phyloP scores from a whole-genome alignment of 345 rosid genomes.

The Hypericum androsaemum region DNA sequence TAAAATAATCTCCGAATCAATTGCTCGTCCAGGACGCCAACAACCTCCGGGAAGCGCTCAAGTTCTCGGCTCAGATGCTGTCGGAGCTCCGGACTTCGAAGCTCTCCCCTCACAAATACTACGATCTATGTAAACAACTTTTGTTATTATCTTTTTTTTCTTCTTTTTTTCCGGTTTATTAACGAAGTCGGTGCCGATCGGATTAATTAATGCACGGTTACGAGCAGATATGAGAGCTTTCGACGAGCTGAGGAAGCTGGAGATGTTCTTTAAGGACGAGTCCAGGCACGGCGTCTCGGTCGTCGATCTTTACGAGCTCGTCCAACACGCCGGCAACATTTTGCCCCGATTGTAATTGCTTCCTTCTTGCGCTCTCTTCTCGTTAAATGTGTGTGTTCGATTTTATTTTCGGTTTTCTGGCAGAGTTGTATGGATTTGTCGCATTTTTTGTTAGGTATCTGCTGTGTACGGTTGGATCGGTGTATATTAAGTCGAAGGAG shows the following conservation, averaged over 20 bases:
- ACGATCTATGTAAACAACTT: slow-evolving; percentile 15
- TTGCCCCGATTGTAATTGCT: no score
- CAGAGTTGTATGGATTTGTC: no score
- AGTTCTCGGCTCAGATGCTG: slow-evolving; percentile 24
- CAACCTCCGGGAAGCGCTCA: slow-evolving; percentile 22
- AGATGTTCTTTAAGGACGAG: slow-evolving; percentile 25
- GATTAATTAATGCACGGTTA: neutral
- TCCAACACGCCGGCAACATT: no score
- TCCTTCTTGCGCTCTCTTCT: no score
- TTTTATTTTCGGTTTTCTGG: no score
- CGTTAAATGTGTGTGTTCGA: no score
- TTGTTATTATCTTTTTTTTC: neutral
- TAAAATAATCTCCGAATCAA: neutral
- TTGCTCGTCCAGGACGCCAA: slow-evolving; percentile 17
- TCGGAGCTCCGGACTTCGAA: slow-evolving; percentile 27
- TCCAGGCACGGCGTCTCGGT: slow-evolving; percentile 22
- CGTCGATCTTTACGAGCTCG: slow-evolving; percentile 7
- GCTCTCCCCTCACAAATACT: slow-evolving; percentile 26
- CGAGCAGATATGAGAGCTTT: slow-evolving; percentile 24
- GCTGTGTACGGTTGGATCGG: slow-evolving; percentile 94
- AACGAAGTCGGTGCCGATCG: neutral
- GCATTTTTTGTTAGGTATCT: slow-evolving; percentile 49
- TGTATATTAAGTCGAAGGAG: slow-evolving; percentile 91
- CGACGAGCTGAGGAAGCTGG: slow-evolving; percentile 23
- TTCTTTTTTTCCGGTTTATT: neutral